Evolutionary conservation across 2,329 filamentous ascomycete genomes (phyloP).

Genomic region (Monosporascus sp.): DNA sequence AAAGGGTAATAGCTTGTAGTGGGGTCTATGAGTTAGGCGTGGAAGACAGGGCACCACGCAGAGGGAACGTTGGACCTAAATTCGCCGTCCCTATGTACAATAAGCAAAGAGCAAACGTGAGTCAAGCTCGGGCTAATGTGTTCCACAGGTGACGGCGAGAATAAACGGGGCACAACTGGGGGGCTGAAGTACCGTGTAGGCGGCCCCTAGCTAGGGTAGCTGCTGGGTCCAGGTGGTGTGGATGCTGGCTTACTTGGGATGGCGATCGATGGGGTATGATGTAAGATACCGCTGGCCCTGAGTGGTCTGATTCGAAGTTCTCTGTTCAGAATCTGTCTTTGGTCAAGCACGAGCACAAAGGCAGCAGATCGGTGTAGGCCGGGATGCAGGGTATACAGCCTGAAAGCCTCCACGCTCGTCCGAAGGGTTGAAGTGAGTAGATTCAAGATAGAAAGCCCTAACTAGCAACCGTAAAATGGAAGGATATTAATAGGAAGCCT

Average conservation of each 20-base stretch:
- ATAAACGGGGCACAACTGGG: not conserved
- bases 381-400: not conserved
- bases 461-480: not conserved
- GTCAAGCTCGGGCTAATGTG: not conserved
- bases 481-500: not conserved
- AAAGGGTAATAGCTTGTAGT: conserved; percentile 25
- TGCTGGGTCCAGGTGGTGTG: not conserved
- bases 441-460: not conserved
- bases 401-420: not conserved
- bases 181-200: not conserved
- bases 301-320: not conserved
- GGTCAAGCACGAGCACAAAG: not conserved
- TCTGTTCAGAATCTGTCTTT: not conserved
- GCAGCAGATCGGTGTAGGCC: not conserved
- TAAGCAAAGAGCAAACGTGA: not conserved
- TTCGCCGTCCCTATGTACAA: not conserved
- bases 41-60: conserved; percentile 6
- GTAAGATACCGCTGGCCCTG: not conserved
- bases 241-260: not conserved
- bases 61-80: not conserved
- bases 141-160: not conserved
- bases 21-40: conserved; percentile 23
- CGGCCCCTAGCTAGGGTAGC: not conserved
- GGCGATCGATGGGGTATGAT: not conserved
- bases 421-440: not conserved